These are phyloP conservation scores for Prosopis cineraria DNA, from an alignment of 306 rosid genomes.

Conservation along the genomic window DNA sequence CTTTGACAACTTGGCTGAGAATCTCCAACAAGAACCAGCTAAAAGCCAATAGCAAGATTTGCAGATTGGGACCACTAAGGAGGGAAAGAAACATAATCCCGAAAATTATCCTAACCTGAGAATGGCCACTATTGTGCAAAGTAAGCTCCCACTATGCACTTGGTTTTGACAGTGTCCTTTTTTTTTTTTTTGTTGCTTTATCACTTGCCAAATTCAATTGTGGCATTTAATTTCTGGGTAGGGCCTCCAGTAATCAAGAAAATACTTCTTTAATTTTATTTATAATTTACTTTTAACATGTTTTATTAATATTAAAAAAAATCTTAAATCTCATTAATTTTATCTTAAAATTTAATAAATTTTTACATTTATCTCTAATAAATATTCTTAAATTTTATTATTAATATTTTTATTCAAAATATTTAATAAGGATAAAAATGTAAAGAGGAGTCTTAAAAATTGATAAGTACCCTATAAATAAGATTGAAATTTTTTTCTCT, in stretches of 20 bases:
- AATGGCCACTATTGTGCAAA: background rate
- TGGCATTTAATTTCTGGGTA: background rate
- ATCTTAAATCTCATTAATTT: too few relatives aligned
- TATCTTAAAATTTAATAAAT: too few relatives aligned
- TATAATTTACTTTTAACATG: too few relatives aligned
- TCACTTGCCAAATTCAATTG: slow-evolving; percentile 8
- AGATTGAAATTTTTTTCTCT: too few relatives aligned
- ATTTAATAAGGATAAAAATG: too few relatives aligned
- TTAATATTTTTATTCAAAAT: too few relatives aligned
- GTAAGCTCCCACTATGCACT: background rate
- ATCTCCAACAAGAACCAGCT: background rate
- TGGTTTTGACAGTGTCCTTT: background rate
- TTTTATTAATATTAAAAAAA: too few relatives aligned
- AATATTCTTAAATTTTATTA: too few relatives aligned
- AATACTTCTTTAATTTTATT: too few relatives aligned
- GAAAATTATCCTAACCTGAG: slow-evolving; percentile 1
- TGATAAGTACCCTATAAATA: too few relatives aligned
- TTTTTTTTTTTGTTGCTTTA: background rate
- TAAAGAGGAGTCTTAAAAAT: too few relatives aligned
- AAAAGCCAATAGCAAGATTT: slow-evolving; percentile 1
- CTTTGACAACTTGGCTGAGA: background rate
- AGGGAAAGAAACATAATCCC: background rate
- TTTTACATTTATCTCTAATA: too few relatives aligned
- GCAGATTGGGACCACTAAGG: background rate
- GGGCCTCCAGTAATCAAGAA: background rate